These are phyloP conservation scores for Monilinia vaccinii-corymbosi DNA, from an alignment of 2,329 filamentous ascomycete species.

Conservation along the genomic window DNA sequence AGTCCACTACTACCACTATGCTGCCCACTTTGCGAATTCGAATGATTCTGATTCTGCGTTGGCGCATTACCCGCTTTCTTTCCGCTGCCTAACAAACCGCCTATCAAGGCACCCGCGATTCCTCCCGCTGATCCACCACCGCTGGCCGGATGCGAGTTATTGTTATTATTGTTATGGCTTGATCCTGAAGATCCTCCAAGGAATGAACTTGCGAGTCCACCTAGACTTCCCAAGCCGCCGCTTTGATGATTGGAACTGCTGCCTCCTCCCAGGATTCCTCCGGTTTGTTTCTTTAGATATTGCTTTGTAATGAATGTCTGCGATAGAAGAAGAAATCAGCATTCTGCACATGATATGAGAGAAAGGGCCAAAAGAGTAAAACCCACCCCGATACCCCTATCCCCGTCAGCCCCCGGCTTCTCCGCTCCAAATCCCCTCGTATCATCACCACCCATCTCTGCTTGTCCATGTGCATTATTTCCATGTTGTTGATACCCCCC, in stretches of 20 bases:
- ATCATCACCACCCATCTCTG: constrained; percentile 44
- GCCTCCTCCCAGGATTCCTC: constrained; percentile 2
- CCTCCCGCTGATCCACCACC: constrained; percentile 27
- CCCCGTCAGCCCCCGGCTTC: constrained; percentile 53
- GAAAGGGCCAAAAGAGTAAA: not conserved
- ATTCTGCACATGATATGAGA: not conserved
- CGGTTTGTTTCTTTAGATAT: constrained; percentile 12
- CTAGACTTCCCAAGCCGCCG: constrained; percentile 30
- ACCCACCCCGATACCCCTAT: constrained; percentile 59
- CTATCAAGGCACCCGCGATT: constrained; percentile 36
- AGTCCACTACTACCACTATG: constrained; percentile 21
- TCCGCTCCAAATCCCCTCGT: constrained; percentile 54
- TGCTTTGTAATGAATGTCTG: constrained; percentile 29
- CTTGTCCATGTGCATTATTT: not conserved
- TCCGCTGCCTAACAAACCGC: constrained; percentile 45
- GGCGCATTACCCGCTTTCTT: constrained; percentile 31
- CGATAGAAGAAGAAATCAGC: not conserved
- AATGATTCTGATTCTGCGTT: constrained; percentile 31
- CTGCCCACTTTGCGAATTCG: constrained; percentile 27
- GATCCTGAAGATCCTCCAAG: constrained; percentile 22
- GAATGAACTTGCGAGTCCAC: constrained; percentile 32
- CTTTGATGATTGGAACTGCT: constrained; percentile 15
- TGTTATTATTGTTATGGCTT: constrained; percentile 17
- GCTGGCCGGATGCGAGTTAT: constrained; percentile 21
- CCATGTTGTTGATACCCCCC: constrained; percentile 22